Evolutionary conservation across 2,329 filamentous ascomycete genomes (phyloP).

Genomic region (Ophiostoma sp.): DNA sequence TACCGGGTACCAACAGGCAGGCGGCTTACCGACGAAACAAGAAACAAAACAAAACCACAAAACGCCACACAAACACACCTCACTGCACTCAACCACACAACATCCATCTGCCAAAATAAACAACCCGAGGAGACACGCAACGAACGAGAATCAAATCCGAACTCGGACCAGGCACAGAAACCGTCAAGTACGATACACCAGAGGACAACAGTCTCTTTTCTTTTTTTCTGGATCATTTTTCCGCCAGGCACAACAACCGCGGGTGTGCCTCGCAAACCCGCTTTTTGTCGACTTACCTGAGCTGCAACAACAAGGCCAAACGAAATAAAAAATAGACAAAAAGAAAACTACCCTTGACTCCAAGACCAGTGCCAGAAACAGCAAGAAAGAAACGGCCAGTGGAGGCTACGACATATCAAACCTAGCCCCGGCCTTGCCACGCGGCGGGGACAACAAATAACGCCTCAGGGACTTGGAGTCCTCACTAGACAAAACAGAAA

Average conservation of each 20-base stretch:
- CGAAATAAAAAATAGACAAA: not conserved
- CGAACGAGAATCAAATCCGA: not conserved
- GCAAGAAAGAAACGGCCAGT: not conserved
- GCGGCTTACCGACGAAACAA: not conserved
- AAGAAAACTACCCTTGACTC: not conserved
- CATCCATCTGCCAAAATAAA: not conserved
- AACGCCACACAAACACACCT: not conserved
- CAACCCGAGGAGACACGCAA: not conserved
- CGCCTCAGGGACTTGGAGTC: not conserved
- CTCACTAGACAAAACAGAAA: not conserved
- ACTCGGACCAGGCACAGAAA: not conserved
- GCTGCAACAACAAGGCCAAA: not conserved
- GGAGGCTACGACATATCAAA: constrained; percentile 7
- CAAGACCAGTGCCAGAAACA: not conserved
- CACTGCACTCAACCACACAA: not conserved
- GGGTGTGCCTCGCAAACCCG: not conserved
- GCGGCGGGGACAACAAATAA: constrained; percentile 1
- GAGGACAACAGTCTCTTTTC: not conserved
- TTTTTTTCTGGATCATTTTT: not conserved
- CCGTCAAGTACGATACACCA: not conserved
- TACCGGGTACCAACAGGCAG: not conserved
- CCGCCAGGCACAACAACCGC: not conserved
- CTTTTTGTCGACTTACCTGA: not conserved
- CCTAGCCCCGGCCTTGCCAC: constrained; percentile 1
- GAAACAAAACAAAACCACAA: constrained; percentile 6